Percentiles rank a stretch among this genome's conserved stretches.
phyloP scores from a whole-genome alignment of 2,329 filamentous ascomycete species.

The Pseudopithomyces chartarum region DNA sequence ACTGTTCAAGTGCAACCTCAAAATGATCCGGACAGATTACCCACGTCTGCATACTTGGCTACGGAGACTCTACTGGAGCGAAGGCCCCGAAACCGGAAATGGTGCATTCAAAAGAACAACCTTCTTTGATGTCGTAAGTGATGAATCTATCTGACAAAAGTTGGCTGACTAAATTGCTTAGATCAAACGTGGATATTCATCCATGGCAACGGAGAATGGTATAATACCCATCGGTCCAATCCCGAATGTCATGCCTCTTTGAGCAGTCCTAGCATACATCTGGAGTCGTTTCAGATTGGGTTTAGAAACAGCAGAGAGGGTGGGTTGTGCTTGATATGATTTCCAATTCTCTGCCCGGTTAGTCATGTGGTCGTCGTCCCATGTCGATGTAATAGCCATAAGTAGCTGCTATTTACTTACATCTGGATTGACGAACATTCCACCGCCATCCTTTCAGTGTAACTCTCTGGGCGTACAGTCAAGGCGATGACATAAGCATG shows the following conservation, averaged over 20 bases:
- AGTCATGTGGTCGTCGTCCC: too few species aligned
- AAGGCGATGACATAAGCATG: too few species aligned
- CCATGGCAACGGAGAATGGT: slow-evolving; percentile 27
- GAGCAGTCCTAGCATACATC: neutral
- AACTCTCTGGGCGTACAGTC: too few species aligned
- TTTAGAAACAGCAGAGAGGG: too few species aligned
- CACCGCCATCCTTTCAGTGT: too few species aligned
- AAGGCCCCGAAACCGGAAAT: slow-evolving; percentile 29
- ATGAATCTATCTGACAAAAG: neutral
- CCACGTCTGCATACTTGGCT: slow-evolving; percentile 81
- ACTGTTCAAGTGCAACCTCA: slow-evolving; percentile 77
- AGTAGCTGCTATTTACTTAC: too few species aligned
- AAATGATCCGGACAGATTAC: slow-evolving; percentile 83
- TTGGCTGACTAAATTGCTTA: slow-evolving; percentile 10
- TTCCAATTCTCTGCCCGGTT: too few species aligned
- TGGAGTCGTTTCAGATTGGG: neutral
- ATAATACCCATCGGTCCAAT: slow-evolving; percentile 23
- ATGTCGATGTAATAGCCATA: too few species aligned
- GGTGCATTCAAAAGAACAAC: slow-evolving; percentile 38
- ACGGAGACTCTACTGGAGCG: slow-evolving; percentile 80
- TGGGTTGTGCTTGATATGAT: too few species aligned
- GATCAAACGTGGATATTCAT: slow-evolving; percentile 38
- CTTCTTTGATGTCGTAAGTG: slow-evolving; percentile 29
- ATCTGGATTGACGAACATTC: too few species aligned
- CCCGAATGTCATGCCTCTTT: slow-evolving; percentile 22